Conservation (phyloP, 2,329 filamentous ascomycete species). For the Verticillium dahliae region DNA sequence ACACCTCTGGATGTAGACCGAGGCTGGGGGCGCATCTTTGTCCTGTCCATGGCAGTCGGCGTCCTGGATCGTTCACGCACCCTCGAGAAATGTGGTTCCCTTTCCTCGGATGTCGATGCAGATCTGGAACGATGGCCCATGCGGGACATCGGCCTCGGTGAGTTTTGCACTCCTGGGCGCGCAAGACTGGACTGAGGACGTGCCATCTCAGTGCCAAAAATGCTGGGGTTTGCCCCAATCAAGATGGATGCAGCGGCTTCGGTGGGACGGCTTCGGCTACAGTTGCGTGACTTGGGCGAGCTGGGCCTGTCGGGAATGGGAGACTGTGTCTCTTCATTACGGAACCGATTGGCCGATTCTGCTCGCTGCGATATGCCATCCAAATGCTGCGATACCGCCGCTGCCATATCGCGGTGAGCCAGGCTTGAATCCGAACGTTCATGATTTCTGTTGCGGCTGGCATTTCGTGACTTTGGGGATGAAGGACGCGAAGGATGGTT, state of each 20-base stretch:
- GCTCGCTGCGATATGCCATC: conserved; percentile 16
- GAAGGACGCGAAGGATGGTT: conserved; percentile 13
- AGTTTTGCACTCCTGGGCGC: not conserved
- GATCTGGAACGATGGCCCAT: not conserved
- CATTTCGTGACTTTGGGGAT: conserved; percentile 28
- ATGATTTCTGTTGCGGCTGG: conserved; percentile 19
- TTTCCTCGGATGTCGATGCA: not conserved
- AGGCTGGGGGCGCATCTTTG: not conserved
- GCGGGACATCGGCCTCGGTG: not conserved
- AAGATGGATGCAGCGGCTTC: conserved; percentile 11
- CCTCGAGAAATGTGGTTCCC: not conserved
- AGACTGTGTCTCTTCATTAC: not conserved
- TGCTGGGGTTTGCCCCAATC: conserved; percentile 20
- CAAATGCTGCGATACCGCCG: conserved; percentile 15
- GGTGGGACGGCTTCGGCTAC: conserved; percentile 8
- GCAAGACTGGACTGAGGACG: not conserved
- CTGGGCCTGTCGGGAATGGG: conserved; percentile 3
- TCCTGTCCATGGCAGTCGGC: not conserved
- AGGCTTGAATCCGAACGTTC: conserved; percentile 16
- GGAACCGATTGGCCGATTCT: conserved; percentile 14
- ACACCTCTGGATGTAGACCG: conserved; percentile 2
- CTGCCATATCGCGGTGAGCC: not conserved
- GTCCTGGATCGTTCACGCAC: not conserved
- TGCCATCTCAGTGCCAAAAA: conserved; percentile 6
- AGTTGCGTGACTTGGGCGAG: conserved; percentile 12